A percentile compares a stretch with the other conserved stretches of the same genome.
These are phyloP conservation scores for Talaromyces pinophilus DNA, from an alignment of 2,329 filamentous ascomycete species.

Conservation along the genomic window DNA sequence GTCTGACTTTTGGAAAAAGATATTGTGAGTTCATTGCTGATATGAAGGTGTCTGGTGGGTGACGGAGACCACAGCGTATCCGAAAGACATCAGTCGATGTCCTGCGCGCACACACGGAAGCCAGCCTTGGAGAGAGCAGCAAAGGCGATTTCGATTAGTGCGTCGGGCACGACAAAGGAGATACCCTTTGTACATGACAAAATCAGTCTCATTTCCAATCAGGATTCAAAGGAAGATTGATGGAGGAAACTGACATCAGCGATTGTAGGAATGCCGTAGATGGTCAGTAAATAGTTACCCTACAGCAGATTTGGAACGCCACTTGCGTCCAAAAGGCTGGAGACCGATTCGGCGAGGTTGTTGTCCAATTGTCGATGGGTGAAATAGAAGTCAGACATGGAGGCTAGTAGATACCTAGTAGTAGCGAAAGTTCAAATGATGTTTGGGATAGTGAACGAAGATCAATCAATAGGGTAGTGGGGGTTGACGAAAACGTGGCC, in stretches of 20 bases:
- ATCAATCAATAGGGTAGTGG: too few species aligned
- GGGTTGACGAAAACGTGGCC: too few species aligned
- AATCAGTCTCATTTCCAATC: not conserved
- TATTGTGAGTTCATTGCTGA: conserved; percentile 25
- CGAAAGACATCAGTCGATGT: conserved; percentile 22
- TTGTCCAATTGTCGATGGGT: conserved; percentile 21
- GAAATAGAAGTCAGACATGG: conserved; percentile 21
- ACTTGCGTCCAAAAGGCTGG: conserved; percentile 26
- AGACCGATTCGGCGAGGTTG: conserved; percentile 27
- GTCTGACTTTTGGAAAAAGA: conserved; percentile 28
- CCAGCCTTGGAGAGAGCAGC: conserved; percentile 23
- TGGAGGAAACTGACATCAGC: conserved; percentile 21
- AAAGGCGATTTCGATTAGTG: conserved; percentile 21
- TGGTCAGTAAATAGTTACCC: conserved; percentile 35
- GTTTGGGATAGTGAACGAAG: too few species aligned
- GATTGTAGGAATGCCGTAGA: conserved; percentile 33
- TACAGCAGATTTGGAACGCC: conserved; percentile 31
- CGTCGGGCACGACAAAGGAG: conserved; percentile 27
- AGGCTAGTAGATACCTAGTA: not conserved
- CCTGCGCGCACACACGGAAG: conserved; percentile 26
- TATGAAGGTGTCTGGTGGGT: conserved; percentile 26
- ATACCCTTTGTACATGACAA: conserved; percentile 20
- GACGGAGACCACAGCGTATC: conserved; percentile 1
- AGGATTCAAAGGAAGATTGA: too few species aligned
- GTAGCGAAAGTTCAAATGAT: too few species aligned